Percentiles rank a stretch among this genome's conserved stretches.
Evolutionary conservation across 768 basidiomycete species (phyloP).

Genomic region (Suillus subalutaceus): DNA sequence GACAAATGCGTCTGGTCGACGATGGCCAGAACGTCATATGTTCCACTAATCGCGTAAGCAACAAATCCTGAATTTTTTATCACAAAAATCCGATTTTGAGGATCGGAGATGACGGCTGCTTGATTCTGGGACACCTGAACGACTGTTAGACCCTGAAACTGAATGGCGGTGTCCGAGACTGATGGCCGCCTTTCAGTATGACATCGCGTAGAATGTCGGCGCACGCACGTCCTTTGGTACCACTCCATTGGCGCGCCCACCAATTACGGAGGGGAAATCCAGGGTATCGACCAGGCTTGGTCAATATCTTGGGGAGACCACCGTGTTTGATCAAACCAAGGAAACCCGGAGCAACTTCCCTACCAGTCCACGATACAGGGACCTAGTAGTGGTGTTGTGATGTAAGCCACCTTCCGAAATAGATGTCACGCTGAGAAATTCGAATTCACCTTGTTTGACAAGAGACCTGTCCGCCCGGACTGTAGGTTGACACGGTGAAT

Average conservation of each 20-base stretch:
- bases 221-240: slow-evolving; percentile 65
- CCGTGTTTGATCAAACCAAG: slow-evolving; percentile 82
- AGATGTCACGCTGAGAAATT: slow-evolving; percentile 1
- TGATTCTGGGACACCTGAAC: slow-evolving; percentile 89
- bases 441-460: slow-evolving; percentile 62
- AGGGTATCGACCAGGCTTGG: slow-evolving; percentile 78
- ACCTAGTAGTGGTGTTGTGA: slow-evolving; percentile 28
- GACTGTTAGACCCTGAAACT: slow-evolving; percentile 79
- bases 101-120: slow-evolving; percentile 79
- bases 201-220: background rate
- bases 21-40: slow-evolving; percentile 77
- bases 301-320: slow-evolving; percentile 77
- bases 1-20: slow-evolving; percentile 85
- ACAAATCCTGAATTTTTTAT: slow-evolving; percentile 80
- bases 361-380: slow-evolving; percentile 72
- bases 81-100: slow-evolving; percentile 78
- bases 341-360: slow-evolving; percentile 70
- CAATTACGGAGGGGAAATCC: slow-evolving; percentile 76
- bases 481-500: slow-evolving; percentile 27
- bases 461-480: slow-evolving; percentile 57
- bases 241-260: slow-evolving; percentile 80
- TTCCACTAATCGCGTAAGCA: slow-evolving; percentile 75
- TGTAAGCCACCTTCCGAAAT: background rate
- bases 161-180: slow-evolving; percentile 85
- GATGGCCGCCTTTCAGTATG: slow-evolving; percentile 1